Evolutionary conservation across 2,329 filamentous ascomycete species (phyloP).

Genomic region (Fusarium globosum): DNA sequence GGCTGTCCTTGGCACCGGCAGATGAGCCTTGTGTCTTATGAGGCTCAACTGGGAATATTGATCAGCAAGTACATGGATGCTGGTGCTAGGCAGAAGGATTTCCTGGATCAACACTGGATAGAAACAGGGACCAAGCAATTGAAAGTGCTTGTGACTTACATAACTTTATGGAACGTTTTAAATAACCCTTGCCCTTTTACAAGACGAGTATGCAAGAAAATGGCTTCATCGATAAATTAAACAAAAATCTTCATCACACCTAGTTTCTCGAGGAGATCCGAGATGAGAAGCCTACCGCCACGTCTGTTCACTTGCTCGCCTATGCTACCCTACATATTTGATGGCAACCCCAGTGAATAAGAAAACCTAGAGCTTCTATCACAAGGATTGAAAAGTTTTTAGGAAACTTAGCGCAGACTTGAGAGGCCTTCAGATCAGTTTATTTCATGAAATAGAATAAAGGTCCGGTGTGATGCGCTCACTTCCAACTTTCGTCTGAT

Average conservation of each 20-base stretch:
- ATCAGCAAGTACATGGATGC: neutral
- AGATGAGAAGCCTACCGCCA: neutral
- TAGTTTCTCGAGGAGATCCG: neutral
- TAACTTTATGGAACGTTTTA: neutral
- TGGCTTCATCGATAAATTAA: neutral
- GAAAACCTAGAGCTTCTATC: neutral
- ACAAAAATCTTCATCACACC: no score
- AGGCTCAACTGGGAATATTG: neutral
- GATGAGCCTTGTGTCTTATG: neutral
- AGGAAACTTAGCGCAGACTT: neutral
- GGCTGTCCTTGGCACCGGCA: neutral
- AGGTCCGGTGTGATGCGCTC: neutral
- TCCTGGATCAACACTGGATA: neutral
- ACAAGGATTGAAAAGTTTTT: no score
- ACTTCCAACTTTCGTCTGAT: neutral
- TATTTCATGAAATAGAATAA: neutral
- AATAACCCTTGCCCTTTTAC: neutral
- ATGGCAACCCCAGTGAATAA: neutral
- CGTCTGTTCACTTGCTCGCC: neutral
- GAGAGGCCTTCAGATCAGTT: no score
- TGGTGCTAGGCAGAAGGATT: neutral
- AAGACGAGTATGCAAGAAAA: neutral
- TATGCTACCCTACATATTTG: neutral
- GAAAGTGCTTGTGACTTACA: neutral
- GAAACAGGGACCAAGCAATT: neutral